A percentile compares a stretch with the other conserved stretches of the same genome.
Conservation (phyloP, 306 rosid genomes). For the Rosa lucieae region DNA sequence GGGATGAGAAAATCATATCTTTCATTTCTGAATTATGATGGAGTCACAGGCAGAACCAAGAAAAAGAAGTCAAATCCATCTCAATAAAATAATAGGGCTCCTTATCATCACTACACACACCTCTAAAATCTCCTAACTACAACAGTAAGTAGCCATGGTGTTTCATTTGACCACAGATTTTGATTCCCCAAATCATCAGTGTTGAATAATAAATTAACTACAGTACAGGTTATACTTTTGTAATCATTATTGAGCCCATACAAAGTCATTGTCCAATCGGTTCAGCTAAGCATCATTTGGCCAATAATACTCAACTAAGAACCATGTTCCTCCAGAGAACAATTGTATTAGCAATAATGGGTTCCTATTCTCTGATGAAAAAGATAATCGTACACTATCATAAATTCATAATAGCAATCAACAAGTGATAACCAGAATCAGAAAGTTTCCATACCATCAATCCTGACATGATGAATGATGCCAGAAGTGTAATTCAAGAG, state of each 20-base stretch:
- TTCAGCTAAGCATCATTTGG: neutral
- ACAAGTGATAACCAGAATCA: neutral
- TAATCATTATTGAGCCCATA: neutral
- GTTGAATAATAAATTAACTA: too few relatives aligned
- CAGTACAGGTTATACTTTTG: neutral
- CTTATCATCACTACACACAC: neutral
- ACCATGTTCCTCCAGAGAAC: neutral
- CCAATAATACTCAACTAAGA: neutral
- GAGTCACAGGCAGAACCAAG: neutral
- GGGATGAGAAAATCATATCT: neutral
- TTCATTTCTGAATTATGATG: neutral
- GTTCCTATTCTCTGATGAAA: neutral
- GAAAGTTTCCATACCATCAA: constrained; percentile 49
- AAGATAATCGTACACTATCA: neutral
- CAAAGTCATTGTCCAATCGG: neutral
- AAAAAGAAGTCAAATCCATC: neutral
- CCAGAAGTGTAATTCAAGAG: constrained; percentile 87
- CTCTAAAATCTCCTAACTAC: neutral
- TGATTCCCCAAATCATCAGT: neutral
- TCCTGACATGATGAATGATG: constrained; percentile 83
- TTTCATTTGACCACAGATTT: neutral
- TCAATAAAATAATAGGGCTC: neutral
- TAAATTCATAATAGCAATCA: neutral
- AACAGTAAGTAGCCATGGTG: neutral
- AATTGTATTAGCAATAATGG: neutral